These are phyloP conservation scores for Sporothrix brasiliensis DNA, from an alignment of 2,329 filamentous ascomycete species.

Conservation along the genomic window DNA sequence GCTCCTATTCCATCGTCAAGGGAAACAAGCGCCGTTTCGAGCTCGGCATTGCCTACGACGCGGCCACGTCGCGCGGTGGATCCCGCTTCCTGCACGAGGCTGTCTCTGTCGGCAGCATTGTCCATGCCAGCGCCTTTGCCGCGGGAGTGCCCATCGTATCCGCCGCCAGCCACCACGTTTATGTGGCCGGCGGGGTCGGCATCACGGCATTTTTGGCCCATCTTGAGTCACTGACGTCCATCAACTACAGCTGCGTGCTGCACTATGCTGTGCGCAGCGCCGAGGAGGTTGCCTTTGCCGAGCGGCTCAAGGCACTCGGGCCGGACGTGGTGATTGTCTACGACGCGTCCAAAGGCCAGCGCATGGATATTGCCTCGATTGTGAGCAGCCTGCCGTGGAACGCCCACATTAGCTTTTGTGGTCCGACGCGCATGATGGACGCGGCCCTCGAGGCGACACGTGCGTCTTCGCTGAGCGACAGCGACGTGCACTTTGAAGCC, in stretches of 20 bases:
- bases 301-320: constrained; percentile 48
- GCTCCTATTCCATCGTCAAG: constrained; percentile 63
- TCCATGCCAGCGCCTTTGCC: constrained; percentile 57
- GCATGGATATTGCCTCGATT: constrained; percentile 56
- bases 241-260: constrained; percentile 56
- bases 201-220: constrained; percentile 65
- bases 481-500: constrained; percentile 63
- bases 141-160: constrained; percentile 50
- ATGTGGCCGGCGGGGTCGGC: constrained; percentile 67
- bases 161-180: constrained; percentile 60
- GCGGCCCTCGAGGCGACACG: constrained; percentile 50
- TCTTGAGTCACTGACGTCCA: constrained; percentile 47
- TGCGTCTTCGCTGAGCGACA: constrained; percentile 48
- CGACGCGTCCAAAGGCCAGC: constrained; percentile 53
- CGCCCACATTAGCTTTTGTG: constrained; percentile 64
- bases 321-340: constrained; percentile 51
- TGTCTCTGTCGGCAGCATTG: constrained; percentile 51
- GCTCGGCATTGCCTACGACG: constrained; percentile 58
- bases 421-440: constrained; percentile 60
- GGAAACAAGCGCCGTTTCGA: constrained; percentile 56
- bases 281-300: constrained; percentile 58
- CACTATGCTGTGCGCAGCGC: constrained; percentile 61
- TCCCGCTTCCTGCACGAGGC: constrained; percentile 60
- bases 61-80: constrained; percentile 56
- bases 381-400: constrained; percentile 54